Conservation (phyloP, 495 filamentous ascomycete genomes). For the Penicillium soppii region DNA sequence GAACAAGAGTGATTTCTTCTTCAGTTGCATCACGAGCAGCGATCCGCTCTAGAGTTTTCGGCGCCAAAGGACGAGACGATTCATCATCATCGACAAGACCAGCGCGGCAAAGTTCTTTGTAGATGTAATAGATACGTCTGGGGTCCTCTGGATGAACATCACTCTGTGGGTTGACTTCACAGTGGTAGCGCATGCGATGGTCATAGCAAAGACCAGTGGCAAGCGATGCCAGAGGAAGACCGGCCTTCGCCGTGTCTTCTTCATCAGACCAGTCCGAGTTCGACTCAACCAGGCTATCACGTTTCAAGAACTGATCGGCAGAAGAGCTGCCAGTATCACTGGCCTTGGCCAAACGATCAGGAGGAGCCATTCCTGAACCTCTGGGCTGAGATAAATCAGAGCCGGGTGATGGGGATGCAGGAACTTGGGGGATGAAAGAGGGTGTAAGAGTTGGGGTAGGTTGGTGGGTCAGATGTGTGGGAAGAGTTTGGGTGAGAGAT, state of each 20-base stretch:
- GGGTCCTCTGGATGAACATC: constrained; percentile 95
- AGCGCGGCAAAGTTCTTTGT: constrained; percentile 73
- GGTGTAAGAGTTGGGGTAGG: constrained; percentile 31
- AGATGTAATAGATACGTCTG: constrained; percentile 83
- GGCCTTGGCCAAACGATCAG: constrained; percentile 22
- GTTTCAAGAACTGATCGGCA: constrained; percentile 20
- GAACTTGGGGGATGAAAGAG: constrained; percentile 16
- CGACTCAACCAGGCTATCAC: constrained; percentile 37
- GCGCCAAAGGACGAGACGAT: constrained; percentile 47
- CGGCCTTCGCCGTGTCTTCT: constrained; percentile 19
- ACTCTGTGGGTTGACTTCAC: constrained; percentile 65
- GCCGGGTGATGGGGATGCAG: constrained; percentile 15
- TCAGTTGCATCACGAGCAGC: constrained; percentile 68
- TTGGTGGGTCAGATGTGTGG: constrained; percentile 13
- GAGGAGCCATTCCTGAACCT: constrained; percentile 11
- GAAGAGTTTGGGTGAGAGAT: constrained; percentile 12
- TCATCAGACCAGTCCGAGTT: constrained; percentile 46
- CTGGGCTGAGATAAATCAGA: constrained; percentile 10
- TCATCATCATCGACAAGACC: constrained; percentile 66
- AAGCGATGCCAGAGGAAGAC: constrained; percentile 44
- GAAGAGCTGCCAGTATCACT: constrained; percentile 25
- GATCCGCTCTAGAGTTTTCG: constrained; percentile 72
- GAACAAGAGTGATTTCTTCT: constrained; percentile 75
- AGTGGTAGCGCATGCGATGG: constrained; percentile 87
- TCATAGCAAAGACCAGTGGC: constrained; percentile 86